Conservation (phyloP, 352 stramenopile genomes). For the Bremia lactucae region DNA sequence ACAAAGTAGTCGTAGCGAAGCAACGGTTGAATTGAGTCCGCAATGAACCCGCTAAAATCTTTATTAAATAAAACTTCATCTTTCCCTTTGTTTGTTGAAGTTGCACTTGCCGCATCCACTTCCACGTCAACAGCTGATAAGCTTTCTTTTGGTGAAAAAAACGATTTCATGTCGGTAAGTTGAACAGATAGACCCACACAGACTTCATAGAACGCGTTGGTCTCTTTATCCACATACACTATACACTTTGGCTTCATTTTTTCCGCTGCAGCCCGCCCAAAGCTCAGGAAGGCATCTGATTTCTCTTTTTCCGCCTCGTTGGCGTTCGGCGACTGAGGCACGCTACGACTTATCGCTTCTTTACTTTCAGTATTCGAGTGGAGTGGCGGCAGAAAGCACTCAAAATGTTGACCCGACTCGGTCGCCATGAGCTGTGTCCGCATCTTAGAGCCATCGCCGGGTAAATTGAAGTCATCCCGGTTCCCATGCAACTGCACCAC, state of each 20-base stretch:
- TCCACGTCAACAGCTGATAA: constrained; percentile 6
- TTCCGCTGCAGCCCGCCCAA: constrained; percentile 36
- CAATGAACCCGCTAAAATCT: constrained; percentile 27
- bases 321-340: background rate
- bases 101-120: constrained; percentile 9
- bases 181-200: constrained; percentile 47
- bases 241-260: constrained; percentile 60
- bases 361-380: constrained; percentile 2
- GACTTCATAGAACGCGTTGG: constrained; percentile 55
- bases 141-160: background rate
- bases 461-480: constrained; percentile 24
- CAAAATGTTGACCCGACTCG: constrained; percentile 49
- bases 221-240: constrained; percentile 39
- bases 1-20: constrained; percentile 40
- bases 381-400: constrained; percentile 57
- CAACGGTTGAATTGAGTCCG: constrained; percentile 20
- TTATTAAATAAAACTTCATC: constrained; percentile 4
- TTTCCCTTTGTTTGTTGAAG: background rate
- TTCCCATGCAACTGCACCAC: constrained; percentile 59
- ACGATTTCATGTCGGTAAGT: constrained; percentile 21
- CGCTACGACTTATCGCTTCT: background rate
- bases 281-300: constrained; percentile 24
- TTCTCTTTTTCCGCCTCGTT: constrained; percentile 6
- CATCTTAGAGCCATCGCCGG: constrained; percentile 9
- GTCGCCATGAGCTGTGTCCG: constrained; percentile 54